Evolutionary conservation across 441 rosid genomes (phyloP), one percentile per base, ranked within the genome.

Genomic region (Erodium trifolium): DNA sequence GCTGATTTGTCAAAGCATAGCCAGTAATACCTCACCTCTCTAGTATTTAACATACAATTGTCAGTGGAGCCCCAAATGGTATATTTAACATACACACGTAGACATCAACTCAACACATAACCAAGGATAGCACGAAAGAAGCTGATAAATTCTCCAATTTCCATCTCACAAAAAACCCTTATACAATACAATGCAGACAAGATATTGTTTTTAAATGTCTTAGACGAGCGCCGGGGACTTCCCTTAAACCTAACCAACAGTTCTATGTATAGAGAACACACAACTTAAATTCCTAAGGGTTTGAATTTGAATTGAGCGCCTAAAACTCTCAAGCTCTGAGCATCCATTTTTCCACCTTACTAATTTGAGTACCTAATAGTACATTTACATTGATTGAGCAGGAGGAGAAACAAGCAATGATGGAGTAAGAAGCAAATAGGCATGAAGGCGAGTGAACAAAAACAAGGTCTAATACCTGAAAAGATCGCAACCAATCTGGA

Each of bases 401-500:
- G 13, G 17, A 14, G 2, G 14, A 14, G 7, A 17, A n/a, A 14
- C 16, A 2, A 51, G 5, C 23, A 6, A 5, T 55, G 16, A 23
- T 23, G 19, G 9, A 41, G 10, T 41, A 41, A 41, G 7, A 8
- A 41, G 47, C 10, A 41, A 41, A 41, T 37, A 4, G 41, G 41
- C 8, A 37, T 37, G 0, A 7, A 37, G 41, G 6, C 8, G 41
- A 37, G 41, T 7, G 18, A 14, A 19, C 60, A n/a, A 53, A 53
- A 53, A 53, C 23, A 53, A 53, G 19, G 17, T 17, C 63, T 37
- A 34, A 41, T 60, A 88, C 97, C 97, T 86, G 82, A 77, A 81
- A 93, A 72, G 84, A 79, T 19, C 84, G 90, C 41, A 91, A 84
- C 98, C 96, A 93, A 66, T 93, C 94, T 0, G 98, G 96, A 78